phyloP scores from a whole-genome alignment of 78 protist genomes.

The Chrysochromulina tobinii region DNA sequence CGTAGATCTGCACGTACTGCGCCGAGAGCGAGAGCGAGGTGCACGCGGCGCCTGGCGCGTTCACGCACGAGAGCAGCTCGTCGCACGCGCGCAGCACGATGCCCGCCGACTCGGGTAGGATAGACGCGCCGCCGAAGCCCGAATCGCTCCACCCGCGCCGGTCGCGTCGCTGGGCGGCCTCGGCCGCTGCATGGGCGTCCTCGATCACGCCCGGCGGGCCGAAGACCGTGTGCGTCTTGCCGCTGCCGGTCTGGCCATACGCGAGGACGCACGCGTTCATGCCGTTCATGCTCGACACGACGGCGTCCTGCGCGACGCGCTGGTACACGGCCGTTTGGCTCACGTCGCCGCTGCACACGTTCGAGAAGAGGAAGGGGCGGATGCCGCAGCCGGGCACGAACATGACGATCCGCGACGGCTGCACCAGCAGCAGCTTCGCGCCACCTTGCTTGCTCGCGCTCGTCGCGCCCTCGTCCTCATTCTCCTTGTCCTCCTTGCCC shows the following conservation, averaged over 20 bases:
- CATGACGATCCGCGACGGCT: neutral
- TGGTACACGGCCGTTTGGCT: conserved; percentile 14
- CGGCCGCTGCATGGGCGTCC: neutral
- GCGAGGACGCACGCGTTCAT: neutral
- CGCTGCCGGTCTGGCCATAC: conserved; percentile 20
- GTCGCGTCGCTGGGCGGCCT: neutral
- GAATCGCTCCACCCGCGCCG: neutral
- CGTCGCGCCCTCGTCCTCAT: neutral
- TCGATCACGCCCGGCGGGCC: conserved; percentile 10
- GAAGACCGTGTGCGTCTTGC: neutral
- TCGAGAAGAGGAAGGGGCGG: conserved; percentile 31
- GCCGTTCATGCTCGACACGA: neutral
- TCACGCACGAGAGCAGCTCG: neutral
- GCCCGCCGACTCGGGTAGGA: neutral
- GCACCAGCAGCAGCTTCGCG: conserved; percentile 15
- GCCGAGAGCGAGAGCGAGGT: neutral
- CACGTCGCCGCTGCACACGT: neutral
- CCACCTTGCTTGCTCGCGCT: neutral
- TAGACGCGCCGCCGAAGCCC: neutral
- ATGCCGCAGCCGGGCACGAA: conserved; percentile 33
- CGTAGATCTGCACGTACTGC: conserved; percentile 35
- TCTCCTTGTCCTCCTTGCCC: neutral
- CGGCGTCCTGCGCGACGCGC: conserved; percentile 7
- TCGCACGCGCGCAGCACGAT: neutral
- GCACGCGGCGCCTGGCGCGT: neutral